Base-by-base conservation (phyloP, 306 rosid species). In the Cicer pinnatifidum region DNA sequence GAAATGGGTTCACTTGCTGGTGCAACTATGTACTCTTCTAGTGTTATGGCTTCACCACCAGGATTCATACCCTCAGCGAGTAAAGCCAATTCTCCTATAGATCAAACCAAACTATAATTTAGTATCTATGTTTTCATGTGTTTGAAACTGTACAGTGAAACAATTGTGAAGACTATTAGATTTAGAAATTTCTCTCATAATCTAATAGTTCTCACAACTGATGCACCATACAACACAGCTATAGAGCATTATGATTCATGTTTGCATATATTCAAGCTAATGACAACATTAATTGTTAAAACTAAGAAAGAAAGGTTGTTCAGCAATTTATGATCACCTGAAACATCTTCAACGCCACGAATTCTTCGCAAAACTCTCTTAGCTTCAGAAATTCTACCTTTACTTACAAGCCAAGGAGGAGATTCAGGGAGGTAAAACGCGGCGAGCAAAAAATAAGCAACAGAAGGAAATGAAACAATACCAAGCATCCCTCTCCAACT, bases 351-450 rank as follows among this genome's bases (percentile, higher is more conserved):
- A 23, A 81, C 60, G 44, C 88, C 87, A 0, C 99, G 92, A 59
- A 94, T 82, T 78, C 93, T 88, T 75, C 86, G 96, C 28, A 94
- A 71, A 38, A 94, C 96, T 9, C 44, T 81, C 76, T 78, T 87
- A 8, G 97, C 97, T 82, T 94, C 93, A 0, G 76, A 70, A 82
- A 90, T 70, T 71, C 93, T 89, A 8, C 97, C 96, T 84, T 85
- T 91, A 76, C 97, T 91, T 1, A 94, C 99, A 62, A 94, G 97
- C 99, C 99, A 95, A 1, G 93, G 84, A 2, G 99, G 99, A 73
- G 97, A 90, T 82, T 95, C 97, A 0, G 99, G 97, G 82, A 95
- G 86, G 81, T 75, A 95, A 69, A 88, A 81, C 28, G 84, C 45
- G 0, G 93, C 80, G 28, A 95, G 23, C 11, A 63, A 37, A 54